Percentiles rank a stretch among this genome's conserved stretches.
Evolutionary conservation across 495 filamentous ascomycete genomes (phyloP).

Genomic region (Annulohypoxylon moriforme): DNA sequence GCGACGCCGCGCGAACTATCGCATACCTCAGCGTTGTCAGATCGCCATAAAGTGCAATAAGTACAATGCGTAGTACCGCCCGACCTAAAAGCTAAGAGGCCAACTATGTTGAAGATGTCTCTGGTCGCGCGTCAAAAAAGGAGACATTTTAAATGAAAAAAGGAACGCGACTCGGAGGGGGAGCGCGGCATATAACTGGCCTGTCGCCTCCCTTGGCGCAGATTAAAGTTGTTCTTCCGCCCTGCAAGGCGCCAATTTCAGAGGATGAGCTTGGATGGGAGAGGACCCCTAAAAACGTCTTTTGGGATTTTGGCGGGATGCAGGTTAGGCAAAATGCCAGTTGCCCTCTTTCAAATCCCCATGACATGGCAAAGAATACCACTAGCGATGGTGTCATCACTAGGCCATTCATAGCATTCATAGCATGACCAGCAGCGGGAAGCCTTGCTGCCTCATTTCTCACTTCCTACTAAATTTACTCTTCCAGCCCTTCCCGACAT

Average conservation of each 20-base stretch:
- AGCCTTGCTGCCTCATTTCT: slow-evolving; percentile 8
- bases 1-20: slow-evolving; percentile 24
- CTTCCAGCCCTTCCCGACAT: too few relatives aligned
- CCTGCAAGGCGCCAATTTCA: slow-evolving; percentile 42
- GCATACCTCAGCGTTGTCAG: slow-evolving; percentile 6
- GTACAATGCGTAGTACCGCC: neutral
- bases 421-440: too few relatives aligned
- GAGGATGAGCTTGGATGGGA: slow-evolving; percentile 22
- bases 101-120: slow-evolving; percentile 4
- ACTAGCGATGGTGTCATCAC: slow-evolving; percentile 15
- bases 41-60: neutral
- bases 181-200: slow-evolving; percentile 26
- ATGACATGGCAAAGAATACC: slow-evolving; percentile 34
- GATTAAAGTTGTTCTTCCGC: slow-evolving; percentile 42
- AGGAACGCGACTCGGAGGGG: slow-evolving; percentile 32
- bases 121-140: slow-evolving; percentile 15
- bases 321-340: slow-evolving; percentile 41
- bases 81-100: neutral
- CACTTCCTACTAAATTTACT: neutral
- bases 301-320: slow-evolving; percentile 30
- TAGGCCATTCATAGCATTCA: slow-evolving; percentile 2
- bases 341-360: slow-evolving; percentile 39
- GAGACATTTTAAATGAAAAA: slow-evolving; percentile 19
- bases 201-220: slow-evolving; percentile 30
- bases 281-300: slow-evolving; percentile 35